phyloP scores from a whole-genome alignment of 2,329 filamentous ascomycete genomes.

The Ophiostoma piceae region DNA sequence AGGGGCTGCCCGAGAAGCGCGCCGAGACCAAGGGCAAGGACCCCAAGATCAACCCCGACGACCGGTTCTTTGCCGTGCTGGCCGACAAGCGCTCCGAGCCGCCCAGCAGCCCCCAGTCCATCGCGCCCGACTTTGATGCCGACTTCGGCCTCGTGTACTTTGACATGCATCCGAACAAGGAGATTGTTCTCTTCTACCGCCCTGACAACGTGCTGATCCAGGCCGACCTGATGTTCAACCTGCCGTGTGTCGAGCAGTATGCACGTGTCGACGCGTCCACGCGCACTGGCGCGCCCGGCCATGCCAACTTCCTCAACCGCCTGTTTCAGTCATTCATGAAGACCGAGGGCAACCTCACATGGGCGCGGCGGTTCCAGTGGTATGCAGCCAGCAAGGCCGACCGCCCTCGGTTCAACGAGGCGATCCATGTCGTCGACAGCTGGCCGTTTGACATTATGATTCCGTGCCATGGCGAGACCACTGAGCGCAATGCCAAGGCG shows the following conservation, averaged over 20 bases:
- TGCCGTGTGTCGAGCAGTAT: conserved; percentile 84
- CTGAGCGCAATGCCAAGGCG: conserved; percentile 67
- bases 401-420: conserved; percentile 63
- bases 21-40: conserved; percentile 47
- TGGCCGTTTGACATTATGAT: conserved; percentile 87
- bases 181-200: conserved; percentile 81
- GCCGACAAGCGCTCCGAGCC: conserved; percentile 49
- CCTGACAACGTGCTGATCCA: conserved; percentile 75
- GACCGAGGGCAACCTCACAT: conserved; percentile 61
- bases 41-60: conserved; percentile 47
- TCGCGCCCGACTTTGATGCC: conserved; percentile 73
- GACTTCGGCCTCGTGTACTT: conserved; percentile 88
- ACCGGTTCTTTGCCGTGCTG: conserved; percentile 64
- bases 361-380: conserved; percentile 79
- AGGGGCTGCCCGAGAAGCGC: conserved; percentile 79
- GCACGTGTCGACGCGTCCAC: conserved; percentile 41
- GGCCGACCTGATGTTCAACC: conserved; percentile 87
- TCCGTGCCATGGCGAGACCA: conserved; percentile 88
- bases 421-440: conserved; percentile 59
- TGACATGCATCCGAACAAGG: conserved; percentile 72
- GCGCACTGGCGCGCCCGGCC: conserved; percentile 40
- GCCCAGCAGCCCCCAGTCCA: conserved; percentile 38
- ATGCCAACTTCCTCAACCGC: conserved; percentile 38
- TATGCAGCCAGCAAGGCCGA: conserved; percentile 59
- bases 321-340: conserved; percentile 52